phyloP scores from a whole-genome alignment of 2,329 filamentous ascomycete species.

The Cercospora sp. region DNA sequence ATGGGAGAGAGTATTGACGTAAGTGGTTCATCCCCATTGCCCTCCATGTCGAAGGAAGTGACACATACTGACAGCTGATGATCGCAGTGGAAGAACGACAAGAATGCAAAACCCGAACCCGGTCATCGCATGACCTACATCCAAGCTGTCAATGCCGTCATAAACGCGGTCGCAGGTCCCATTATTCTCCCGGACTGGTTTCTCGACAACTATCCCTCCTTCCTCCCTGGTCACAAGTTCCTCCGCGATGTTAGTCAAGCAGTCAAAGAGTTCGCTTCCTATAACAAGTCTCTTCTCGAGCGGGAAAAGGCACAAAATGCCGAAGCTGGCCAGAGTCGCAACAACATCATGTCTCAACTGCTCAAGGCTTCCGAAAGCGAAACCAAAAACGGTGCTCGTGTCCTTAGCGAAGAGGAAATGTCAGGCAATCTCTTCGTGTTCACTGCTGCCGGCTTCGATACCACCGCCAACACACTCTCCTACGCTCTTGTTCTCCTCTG shows the following conservation, averaged over 20 bases:
- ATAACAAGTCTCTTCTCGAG: conserved; percentile 30
- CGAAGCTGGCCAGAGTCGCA: conserved; percentile 20
- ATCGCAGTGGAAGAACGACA: conserved; percentile 29
- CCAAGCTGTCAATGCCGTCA: conserved; percentile 31
- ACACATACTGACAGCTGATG: not conserved
- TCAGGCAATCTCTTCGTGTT: conserved; percentile 52
- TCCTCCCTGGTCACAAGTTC: conserved; percentile 26
- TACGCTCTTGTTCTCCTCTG: conserved; percentile 53
- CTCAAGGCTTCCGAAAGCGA: conserved; percentile 28
- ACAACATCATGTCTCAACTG: conserved; percentile 36
- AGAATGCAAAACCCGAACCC: conserved; percentile 28
- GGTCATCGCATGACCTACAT: conserved; percentile 39
- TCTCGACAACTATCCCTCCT: conserved; percentile 29
- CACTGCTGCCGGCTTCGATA: conserved; percentile 52
- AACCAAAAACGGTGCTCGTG: conserved; percentile 24
- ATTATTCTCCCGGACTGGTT: conserved; percentile 35
- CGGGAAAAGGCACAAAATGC: conserved; percentile 27
- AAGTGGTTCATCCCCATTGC: not conserved
- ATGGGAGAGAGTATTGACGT: conserved; percentile 34
- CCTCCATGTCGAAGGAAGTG: too few species aligned
- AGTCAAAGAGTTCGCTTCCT: conserved; percentile 32
- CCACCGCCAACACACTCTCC: conserved; percentile 53
- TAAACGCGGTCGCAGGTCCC: conserved; percentile 30
- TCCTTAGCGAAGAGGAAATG: conserved; percentile 44
- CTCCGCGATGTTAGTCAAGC: conserved; percentile 28